These are phyloP conservation scores for Nakazawaea wickerhamii DNA, from an alignment of 805 yeast genomes.

Conservation along the genomic window DNA sequence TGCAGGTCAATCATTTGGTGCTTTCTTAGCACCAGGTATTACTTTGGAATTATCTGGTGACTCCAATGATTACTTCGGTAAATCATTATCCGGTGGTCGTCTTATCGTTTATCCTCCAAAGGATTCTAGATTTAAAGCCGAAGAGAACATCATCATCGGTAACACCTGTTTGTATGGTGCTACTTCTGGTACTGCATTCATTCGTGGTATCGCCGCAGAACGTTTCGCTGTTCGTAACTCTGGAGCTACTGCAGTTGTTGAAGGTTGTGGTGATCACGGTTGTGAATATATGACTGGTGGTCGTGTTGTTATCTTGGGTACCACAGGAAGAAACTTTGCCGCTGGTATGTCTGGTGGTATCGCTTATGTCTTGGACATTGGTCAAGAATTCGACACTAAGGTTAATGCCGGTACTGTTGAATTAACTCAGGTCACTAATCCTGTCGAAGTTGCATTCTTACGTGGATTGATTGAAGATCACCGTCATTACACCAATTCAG, in stretches of 20 bases:
- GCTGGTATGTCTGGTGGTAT: constrained; percentile 99
- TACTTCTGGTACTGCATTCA: constrained; percentile 88
- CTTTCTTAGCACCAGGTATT: constrained; percentile 92
- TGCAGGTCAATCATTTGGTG: constrained; percentile 99
- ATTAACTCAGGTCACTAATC: constrained; percentile 69
- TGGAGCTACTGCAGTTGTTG: constrained; percentile 95
- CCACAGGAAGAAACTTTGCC: constrained; percentile 88
- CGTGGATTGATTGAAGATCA: constrained; percentile 94
- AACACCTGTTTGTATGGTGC: constrained; percentile 98
- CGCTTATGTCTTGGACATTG: constrained; percentile 92
- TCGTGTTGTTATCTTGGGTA: constrained; percentile 87
- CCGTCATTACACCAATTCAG: constrained; percentile 90
- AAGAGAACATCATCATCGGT: constrained; percentile 94
- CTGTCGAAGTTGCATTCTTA: constrained; percentile 88
- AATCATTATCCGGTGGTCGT: constrained; percentile 95
- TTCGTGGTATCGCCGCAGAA: constrained; percentile 97
- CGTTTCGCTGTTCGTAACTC: constrained; percentile 98
- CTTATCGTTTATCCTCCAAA: constrained; percentile 88
- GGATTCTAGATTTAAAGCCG: constrained; percentile 79
- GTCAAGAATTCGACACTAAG: constrained; percentile 79
- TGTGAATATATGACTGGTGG: constrained; percentile 99
- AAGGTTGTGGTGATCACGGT: constrained; percentile 97
- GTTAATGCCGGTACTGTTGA: constrained; percentile 82
- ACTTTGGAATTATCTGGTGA: constrained; percentile 96
- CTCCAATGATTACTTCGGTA: constrained; percentile 96